Conservation (phyloP, 768 basidiomycete species). For the Pisolithus tinctorius region DNA sequence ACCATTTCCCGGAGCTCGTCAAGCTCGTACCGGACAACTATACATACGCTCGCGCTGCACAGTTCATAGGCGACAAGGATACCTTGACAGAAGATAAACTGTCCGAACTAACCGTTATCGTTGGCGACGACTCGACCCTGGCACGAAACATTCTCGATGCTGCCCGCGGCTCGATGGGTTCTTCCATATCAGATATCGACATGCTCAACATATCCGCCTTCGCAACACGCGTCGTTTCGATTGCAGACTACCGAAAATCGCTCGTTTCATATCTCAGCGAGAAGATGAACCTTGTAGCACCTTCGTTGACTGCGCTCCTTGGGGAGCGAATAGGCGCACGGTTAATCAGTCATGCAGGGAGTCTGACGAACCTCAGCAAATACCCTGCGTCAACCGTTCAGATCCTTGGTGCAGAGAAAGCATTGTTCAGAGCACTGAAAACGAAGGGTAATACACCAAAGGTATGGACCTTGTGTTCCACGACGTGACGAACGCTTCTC, state of each 20-base stretch:
- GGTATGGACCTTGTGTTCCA: constrained; percentile 31
- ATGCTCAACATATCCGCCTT: constrained; percentile 94
- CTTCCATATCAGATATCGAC: constrained; percentile 84
- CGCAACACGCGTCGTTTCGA: constrained; percentile 82
- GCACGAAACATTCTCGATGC: constrained; percentile 96
- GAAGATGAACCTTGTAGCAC: constrained; percentile 98
- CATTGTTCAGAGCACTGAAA: constrained; percentile 93
- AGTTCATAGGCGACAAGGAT: constrained; percentile 89
- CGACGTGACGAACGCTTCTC: neutral
- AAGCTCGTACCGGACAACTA: constrained; percentile 91
- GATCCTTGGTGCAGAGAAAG: constrained; percentile 97
- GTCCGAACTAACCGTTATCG: constrained; percentile 65
- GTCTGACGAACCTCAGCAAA: constrained; percentile 93
- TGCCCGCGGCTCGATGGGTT: constrained; percentile 90
- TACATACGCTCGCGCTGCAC: constrained; percentile 80
- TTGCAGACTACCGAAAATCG: constrained; percentile 91
- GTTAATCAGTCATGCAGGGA: constrained; percentile 93
- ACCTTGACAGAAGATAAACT: constrained; percentile 72
- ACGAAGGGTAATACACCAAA: constrained; percentile 99
- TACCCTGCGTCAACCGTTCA: constrained; percentile 98
- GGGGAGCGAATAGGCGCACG: constrained; percentile 91
- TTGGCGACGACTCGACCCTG: constrained; percentile 78
- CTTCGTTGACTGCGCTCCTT: constrained; percentile 83
- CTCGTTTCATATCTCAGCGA: constrained; percentile 82
- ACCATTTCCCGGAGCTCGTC: constrained; percentile 97